Percentiles rank a stretch among this genome's conserved stretches.
phyloP scores from a whole-genome alignment of 495 filamentous ascomycete species.

The Penicillium daleae region DNA sequence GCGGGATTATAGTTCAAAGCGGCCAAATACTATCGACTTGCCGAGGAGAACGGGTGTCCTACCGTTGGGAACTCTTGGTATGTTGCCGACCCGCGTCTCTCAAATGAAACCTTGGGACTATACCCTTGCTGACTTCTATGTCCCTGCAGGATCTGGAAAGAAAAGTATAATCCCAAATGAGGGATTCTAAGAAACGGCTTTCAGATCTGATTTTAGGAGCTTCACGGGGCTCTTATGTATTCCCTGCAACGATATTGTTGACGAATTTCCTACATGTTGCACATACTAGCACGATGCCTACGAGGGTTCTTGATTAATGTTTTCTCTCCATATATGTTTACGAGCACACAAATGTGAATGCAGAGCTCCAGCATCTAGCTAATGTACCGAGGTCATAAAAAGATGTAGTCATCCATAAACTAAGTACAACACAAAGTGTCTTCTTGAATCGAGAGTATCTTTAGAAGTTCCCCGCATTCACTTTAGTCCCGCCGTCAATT shows the following conservation, averaged over 20 bases:
- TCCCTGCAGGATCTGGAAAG: conserved; percentile 86
- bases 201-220: not conserved
- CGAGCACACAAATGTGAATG: not conserved
- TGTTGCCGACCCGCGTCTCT: conserved; percentile 35
- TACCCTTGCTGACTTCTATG: conserved; percentile 18
- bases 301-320: not conserved
- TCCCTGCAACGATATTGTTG: not conserved
- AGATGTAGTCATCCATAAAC: not conserved
- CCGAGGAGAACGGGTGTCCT: conserved; percentile 87
- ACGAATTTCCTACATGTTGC: not conserved
- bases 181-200: not conserved
- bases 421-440: not conserved
- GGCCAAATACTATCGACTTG: conserved; percentile 91
- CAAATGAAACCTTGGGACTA: not conserved
- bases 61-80: conserved; percentile 95
- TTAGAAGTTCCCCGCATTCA: not conserved
- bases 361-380: not conserved
- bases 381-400: not conserved
- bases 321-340: not conserved
- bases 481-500: not conserved
- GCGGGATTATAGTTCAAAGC: conserved; percentile 70
- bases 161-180: conserved; percentile 81
- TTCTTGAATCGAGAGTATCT: not conserved
- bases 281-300: not conserved
- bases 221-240: not conserved